Conservation (phyloP, 345 rosid genomes). For the Brassica cretica region DNA sequence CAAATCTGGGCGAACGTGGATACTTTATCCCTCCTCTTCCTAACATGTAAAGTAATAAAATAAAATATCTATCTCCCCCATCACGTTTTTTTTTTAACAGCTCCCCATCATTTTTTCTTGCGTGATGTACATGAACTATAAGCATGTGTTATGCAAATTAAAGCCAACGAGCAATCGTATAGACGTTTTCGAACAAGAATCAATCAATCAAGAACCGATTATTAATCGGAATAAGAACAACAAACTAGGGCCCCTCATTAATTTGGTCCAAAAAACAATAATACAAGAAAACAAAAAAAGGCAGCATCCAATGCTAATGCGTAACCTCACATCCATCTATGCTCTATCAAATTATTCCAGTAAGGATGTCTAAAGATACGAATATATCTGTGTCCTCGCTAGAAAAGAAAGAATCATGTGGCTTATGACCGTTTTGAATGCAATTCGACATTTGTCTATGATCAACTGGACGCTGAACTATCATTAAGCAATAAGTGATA, state of each 20-base stretch:
- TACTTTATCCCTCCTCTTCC: constrained; percentile 30
- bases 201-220: neutral
- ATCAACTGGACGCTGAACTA: neutral
- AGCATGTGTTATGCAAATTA: neutral
- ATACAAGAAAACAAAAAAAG: neutral
- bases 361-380: neutral
- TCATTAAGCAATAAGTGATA: neutral
- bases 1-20: constrained; percentile 55
- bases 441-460: neutral
- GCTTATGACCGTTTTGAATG: neutral
- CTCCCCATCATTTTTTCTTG: neutral
- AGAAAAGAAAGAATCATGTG: neutral
- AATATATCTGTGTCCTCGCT: neutral
- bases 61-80: neutral
- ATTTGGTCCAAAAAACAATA: neutral
- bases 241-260: neutral
- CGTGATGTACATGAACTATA: neutral
- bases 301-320: neutral
- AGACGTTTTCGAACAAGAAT: neutral
- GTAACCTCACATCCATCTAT: neutral
- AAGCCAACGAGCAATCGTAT: neutral
- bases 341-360: neutral
- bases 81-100: no score
- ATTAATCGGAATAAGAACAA: neutral
- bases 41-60: neutral